These are phyloP conservation scores for Chlamydomonas incerta DNA, from an alignment of 139 green algal genomes.

Conservation along the genomic window DNA sequence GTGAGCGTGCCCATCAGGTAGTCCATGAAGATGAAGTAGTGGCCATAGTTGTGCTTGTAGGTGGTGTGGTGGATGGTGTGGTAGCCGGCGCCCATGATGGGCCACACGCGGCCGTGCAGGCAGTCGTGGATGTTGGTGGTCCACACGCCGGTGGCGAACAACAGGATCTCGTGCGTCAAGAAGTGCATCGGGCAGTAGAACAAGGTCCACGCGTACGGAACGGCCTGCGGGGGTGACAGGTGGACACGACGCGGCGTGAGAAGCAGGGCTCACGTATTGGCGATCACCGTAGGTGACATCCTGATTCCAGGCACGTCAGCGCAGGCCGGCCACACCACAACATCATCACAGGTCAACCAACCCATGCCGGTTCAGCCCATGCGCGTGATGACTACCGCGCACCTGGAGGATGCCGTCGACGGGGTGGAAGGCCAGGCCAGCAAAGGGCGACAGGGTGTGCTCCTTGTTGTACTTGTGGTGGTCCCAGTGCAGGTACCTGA, in stretches of 20 bases:
- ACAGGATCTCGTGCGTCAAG: constrained; percentile 92
- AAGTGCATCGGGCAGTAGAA: constrained; percentile 93
- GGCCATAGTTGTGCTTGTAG: constrained; percentile 96
- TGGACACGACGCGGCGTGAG: constrained; percentile 7
- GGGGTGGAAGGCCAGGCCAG: constrained; percentile 94
- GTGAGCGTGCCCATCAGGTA: constrained; percentile 81
- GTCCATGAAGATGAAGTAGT: constrained; percentile 95
- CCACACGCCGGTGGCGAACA: constrained; percentile 95
- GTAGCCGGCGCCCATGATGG: constrained; percentile 96
- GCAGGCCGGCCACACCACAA: no score
- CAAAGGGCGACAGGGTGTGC: constrained; percentile 95
- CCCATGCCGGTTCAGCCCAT: no score
- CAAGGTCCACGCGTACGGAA: constrained; percentile 87
- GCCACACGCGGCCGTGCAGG: constrained; percentile 84
- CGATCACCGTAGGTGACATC: no score
- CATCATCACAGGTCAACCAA: no score
- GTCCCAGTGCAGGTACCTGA: constrained; percentile 79
- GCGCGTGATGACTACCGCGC: no score
- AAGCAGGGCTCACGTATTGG: no score
- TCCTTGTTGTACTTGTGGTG: constrained; percentile 99
- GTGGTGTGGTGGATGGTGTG: constrained; percentile 97
- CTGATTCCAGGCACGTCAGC: no score
- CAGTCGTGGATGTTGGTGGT: constrained; percentile 98
- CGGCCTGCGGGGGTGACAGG: constrained; percentile 69
- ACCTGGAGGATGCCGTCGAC: constrained; percentile 81